Evolutionary conservation across 352 stramenopile genomes (phyloP).

Genomic region (Pythium aristosporum): DNA sequence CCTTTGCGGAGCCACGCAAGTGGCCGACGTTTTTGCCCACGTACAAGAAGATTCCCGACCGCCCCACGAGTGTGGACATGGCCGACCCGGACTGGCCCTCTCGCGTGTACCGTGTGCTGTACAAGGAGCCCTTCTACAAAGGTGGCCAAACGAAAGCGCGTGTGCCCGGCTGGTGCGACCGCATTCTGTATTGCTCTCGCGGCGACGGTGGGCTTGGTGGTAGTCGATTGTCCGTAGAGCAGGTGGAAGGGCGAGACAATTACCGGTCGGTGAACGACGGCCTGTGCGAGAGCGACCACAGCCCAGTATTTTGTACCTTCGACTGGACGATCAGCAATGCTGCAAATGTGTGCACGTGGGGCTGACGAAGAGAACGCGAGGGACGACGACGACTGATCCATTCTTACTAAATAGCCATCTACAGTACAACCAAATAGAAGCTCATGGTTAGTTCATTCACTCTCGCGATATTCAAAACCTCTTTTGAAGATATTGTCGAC

Average conservation of each 20-base stretch:
- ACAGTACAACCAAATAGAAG: too few species aligned
- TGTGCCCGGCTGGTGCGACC: constrained; percentile 84
- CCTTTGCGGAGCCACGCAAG: constrained; percentile 56
- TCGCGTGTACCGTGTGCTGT: constrained; percentile 69
- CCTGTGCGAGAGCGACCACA: constrained; percentile 62
- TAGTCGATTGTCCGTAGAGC: constrained; percentile 37
- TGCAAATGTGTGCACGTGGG: neutral
- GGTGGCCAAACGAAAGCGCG: constrained; percentile 87
- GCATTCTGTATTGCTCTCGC: constrained; percentile 77
- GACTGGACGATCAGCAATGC: constrained; percentile 10
- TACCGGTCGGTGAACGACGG: constrained; percentile 63
- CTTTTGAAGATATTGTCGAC: neutral
- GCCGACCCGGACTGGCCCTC: constrained; percentile 42
- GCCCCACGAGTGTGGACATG: constrained; percentile 27
- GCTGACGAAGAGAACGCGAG: neutral
- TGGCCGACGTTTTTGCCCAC: constrained; percentile 76
- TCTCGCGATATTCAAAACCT: too few species aligned
- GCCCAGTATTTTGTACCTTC: constrained; percentile 61
- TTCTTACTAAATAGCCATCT: too few species aligned
- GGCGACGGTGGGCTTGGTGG: constrained; percentile 6
- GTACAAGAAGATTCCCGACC: constrained; percentile 68
- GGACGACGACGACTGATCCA: neutral
- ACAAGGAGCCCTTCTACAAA: constrained; percentile 90
- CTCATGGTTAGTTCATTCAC: too few species aligned
- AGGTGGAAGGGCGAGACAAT: constrained; percentile 44